These are phyloP conservation scores for Colletotrichum horii DNA, from an alignment of 2,329 filamentous ascomycete species.

Conservation along the genomic window DNA sequence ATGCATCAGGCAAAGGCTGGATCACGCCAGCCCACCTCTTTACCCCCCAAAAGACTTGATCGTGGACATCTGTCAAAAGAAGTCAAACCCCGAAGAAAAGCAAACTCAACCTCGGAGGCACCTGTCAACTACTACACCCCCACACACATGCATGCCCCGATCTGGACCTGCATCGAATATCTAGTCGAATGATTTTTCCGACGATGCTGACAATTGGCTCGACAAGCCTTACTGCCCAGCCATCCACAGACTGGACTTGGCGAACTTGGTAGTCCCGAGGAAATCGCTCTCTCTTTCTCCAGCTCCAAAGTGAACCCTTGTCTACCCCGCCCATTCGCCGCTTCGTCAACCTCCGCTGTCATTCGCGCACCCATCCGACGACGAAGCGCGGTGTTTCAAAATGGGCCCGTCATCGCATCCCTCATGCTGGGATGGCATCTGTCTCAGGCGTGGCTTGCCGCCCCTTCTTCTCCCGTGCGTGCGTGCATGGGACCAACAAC, in stretches of 20 bases:
- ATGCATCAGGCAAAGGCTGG: too few species aligned
- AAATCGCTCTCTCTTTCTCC: not conserved
- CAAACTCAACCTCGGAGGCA: not conserved
- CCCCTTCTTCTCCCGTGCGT: not conserved
- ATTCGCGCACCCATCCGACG: not conserved
- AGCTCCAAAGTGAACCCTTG: not conserved
- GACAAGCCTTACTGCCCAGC: not conserved
- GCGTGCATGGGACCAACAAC: not conserved
- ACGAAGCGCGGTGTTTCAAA: constrained; percentile 1
- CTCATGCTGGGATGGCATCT: constrained; percentile 17
- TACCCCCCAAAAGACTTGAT: too few species aligned
- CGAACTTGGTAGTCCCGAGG: not conserved
- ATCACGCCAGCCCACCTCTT: too few species aligned
- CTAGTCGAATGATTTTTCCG: not conserved
- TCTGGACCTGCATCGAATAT: not conserved
- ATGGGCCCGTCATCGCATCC: constrained; percentile 3
- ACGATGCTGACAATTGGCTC: not conserved
- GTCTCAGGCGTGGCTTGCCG: not conserved
- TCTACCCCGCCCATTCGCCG: not conserved
- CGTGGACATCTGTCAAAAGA: not conserved
- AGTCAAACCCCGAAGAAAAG: not conserved
- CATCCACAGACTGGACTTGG: not conserved
- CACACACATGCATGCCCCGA: not conserved
- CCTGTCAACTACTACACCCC: not conserved
- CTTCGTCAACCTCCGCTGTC: not conserved